phyloP scores from a whole-genome alignment of 805 yeast genomes.

The Cyberlindnera maritima region DNA sequence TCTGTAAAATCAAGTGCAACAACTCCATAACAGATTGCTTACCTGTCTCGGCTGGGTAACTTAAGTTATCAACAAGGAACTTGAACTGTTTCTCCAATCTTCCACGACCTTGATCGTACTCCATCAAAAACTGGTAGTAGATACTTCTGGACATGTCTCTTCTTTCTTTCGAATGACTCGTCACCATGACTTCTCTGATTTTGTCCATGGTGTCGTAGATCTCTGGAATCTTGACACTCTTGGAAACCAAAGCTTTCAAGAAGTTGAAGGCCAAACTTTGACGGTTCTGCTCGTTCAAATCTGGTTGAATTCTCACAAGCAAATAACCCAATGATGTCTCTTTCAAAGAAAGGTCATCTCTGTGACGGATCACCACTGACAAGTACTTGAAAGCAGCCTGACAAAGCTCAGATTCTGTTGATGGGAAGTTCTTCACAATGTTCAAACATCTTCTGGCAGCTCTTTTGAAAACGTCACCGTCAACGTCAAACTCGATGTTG shows the following conservation, averaged over 20 bases:
- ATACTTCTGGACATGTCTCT: constrained; percentile 82
- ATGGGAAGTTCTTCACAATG: constrained; percentile 71
- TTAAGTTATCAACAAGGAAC: constrained; percentile 73
- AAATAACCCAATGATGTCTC: constrained; percentile 72
- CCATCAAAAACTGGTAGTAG: constrained; percentile 83
- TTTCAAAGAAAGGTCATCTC: constrained; percentile 61
- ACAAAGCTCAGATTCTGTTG: constrained; percentile 73
- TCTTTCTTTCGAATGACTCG: constrained; percentile 79
- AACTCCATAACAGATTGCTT: constrained; percentile 89
- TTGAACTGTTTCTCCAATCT: constrained; percentile 80
- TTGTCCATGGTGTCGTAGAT: constrained; percentile 84
- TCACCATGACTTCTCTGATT: constrained; percentile 81
- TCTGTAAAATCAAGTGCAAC: constrained; percentile 64
- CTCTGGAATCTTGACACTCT: constrained; percentile 78
- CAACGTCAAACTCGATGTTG: constrained; percentile 58
- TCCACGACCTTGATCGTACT: constrained; percentile 90
- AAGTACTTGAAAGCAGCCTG: constrained; percentile 77
- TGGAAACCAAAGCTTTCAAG: constrained; percentile 70
- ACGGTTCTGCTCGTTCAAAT: constrained; percentile 82
- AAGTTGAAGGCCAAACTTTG: constrained; percentile 89
- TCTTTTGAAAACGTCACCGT: constrained; percentile 47
- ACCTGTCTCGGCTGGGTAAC: constrained; percentile 83
- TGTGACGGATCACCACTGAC: constrained; percentile 68
- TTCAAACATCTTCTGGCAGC: constrained; percentile 60
- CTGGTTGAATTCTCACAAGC: constrained; percentile 73